Evolutionary conservation across 495 filamentous ascomycete species (phyloP).

Genomic region (Aspergillus baeticus): DNA sequence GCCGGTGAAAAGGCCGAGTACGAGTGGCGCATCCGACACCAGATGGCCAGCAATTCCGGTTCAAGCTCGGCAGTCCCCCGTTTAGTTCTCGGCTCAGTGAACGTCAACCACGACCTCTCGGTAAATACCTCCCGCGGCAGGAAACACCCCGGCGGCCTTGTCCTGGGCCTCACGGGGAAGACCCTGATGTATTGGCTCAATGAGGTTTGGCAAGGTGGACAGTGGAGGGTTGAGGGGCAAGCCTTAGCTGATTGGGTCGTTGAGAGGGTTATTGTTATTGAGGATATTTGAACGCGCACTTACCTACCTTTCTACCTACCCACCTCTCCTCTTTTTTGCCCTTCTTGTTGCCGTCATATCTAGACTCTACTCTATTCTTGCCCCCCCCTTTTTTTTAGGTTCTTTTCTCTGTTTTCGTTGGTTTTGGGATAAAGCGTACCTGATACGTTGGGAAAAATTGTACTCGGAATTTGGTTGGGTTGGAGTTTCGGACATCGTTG

Average conservation of each 20-base stretch:
- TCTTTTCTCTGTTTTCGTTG: no score
- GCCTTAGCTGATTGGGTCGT: constrained; percentile 46
- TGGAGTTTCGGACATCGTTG: no score
- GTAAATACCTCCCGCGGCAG: constrained; percentile 16
- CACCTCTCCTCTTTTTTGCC: neutral
- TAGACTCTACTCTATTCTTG: neutral
- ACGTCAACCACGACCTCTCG: constrained; percentile 39
- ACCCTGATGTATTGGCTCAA: constrained; percentile 36
- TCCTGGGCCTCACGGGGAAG: constrained; percentile 12
- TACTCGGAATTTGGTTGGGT: no score
- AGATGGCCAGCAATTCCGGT: constrained; percentile 20
- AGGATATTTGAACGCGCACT: constrained; percentile 25
- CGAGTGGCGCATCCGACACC: constrained; percentile 74
- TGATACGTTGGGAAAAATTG: no score
- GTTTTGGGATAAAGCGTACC: no score
- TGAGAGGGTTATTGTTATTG: constrained; percentile 38
- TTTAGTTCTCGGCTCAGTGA: constrained; percentile 21
- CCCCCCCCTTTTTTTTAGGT: no score
- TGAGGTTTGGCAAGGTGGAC: constrained; percentile 37
- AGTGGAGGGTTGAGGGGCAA: constrained; percentile 47
- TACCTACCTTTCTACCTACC: neutral
- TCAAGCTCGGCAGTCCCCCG: neutral
- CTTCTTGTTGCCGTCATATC: neutral
- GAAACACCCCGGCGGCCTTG: constrained; percentile 2
- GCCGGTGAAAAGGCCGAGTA: constrained; percentile 79